Evolutionary conservation across 768 basidiomycete genomes (phyloP).

Genomic region (Naganishia vaughanmartiniae): DNA sequence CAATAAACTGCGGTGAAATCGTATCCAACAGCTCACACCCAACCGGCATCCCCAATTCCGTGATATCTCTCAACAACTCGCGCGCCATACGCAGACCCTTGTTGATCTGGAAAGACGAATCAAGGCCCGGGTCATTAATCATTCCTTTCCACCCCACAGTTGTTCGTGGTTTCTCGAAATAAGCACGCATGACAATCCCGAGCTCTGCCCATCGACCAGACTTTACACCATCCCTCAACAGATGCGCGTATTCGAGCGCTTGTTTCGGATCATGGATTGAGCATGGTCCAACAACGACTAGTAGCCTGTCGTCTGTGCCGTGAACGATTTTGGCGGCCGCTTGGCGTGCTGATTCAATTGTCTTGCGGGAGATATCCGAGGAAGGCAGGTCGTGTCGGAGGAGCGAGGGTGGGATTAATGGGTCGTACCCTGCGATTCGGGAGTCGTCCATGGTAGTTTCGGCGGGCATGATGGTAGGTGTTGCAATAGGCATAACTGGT

Average conservation of each 20-base stretch:
- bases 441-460: slow-evolving; percentile 29
- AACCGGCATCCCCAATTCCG: slow-evolving; percentile 83
- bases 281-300: slow-evolving; percentile 92
- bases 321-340: slow-evolving; percentile 73
- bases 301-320: slow-evolving; percentile 85
- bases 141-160: slow-evolving; percentile 99
- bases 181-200: slow-evolving; percentile 94
- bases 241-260: slow-evolving; percentile 79
- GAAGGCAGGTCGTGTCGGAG: slow-evolving; percentile 82
- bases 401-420: slow-evolving; percentile 88
- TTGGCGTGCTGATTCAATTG: slow-evolving; percentile 76
- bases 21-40: slow-evolving; percentile 88
- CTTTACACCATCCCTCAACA: slow-evolving; percentile 70
- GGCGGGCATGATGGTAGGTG: background rate
- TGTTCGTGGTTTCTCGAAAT: slow-evolving; percentile 91
- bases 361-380: slow-evolving; percentile 63
- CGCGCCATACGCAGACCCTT: slow-evolving; percentile 87
- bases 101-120: slow-evolving; percentile 90
- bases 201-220: slow-evolving; percentile 77
- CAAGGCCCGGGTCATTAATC: slow-evolving; percentile 93
- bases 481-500: background rate
- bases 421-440: slow-evolving; percentile 63
- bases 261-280: slow-evolving; percentile 87
- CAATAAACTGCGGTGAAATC: slow-evolving; percentile 55
- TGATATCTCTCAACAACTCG: slow-evolving; percentile 78